These are phyloP conservation scores for Xylaria hypoxylon DNA, from an alignment of 2,329 filamentous ascomycete genomes.

Conservation along the genomic window DNA sequence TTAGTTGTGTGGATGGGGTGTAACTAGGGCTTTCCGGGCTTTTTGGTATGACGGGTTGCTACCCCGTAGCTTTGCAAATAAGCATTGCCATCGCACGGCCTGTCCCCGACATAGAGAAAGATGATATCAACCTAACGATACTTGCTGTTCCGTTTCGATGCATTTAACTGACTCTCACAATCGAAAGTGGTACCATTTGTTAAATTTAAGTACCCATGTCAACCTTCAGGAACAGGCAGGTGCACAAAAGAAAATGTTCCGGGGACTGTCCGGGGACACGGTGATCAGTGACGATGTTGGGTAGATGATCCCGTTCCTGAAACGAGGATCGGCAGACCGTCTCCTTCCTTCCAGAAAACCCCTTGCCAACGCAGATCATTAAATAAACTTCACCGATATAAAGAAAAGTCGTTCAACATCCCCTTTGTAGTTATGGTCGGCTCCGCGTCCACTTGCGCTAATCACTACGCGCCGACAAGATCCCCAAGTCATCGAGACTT, in stretches of 20 bases:
- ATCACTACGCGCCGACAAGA: constrained; percentile 2
- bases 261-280: constrained; percentile 17
- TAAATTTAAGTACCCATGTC: neutral
- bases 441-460: neutral
- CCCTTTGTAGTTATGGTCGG: neutral
- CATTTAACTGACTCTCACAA: neutral
- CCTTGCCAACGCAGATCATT: constrained; percentile 28
- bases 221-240: constrained; percentile 20
- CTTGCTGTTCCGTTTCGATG: neutral
- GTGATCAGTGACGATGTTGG: constrained; percentile 24
- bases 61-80: neutral
- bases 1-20: neutral
- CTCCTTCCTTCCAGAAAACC: constrained; percentile 20
- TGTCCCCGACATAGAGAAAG: neutral
- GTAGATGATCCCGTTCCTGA: constrained; percentile 30
- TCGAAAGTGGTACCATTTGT: neutral
- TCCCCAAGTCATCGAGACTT: neutral
- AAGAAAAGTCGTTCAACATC: constrained; percentile 17
- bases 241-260: constrained; percentile 20
- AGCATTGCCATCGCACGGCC: neutral
- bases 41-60: neutral
- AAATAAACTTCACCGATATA: constrained; percentile 9
- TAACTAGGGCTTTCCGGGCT: neutral
- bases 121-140: neutral
- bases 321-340: constrained; percentile 31